Conservation (phyloP, 257 asterid genomes). For the Plantago elongata region DNA sequence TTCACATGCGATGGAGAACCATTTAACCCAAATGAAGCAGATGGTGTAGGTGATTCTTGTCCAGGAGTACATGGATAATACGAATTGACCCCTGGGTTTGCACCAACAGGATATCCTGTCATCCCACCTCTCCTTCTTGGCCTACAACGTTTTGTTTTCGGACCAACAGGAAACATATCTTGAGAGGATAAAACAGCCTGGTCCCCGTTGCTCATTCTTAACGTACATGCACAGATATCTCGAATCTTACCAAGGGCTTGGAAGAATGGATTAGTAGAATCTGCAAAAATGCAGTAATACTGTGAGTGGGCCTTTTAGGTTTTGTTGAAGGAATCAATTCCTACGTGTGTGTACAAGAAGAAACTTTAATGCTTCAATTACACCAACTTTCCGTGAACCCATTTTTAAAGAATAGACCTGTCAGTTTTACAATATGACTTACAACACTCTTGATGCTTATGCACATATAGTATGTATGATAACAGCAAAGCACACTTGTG, state of each 20-base stretch:
- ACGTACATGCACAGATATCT: slow-evolving; percentile 41
- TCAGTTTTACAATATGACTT: too few relatives aligned
- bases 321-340: slow-evolving; percentile 1
- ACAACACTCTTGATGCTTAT: too few relatives aligned
- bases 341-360: not conserved
- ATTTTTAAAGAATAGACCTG: too few relatives aligned
- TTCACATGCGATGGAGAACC: slow-evolving; percentile 34
- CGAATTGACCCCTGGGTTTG: slow-evolving; percentile 22
- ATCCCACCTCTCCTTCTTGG: slow-evolving; percentile 50
- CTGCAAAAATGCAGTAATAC: slow-evolving; percentile 29
- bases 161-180: slow-evolving; percentile 34
- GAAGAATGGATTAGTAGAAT: slow-evolving; percentile 26
- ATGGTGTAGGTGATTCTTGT: slow-evolving; percentile 43
- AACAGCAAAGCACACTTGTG: too few relatives aligned
- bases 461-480: too few relatives aligned
- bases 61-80: slow-evolving; percentile 30
- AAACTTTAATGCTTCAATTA: not conserved
- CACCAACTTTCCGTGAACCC: too few relatives aligned
- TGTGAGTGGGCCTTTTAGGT: not conserved
- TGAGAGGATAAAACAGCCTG: slow-evolving; percentile 24
- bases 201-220: slow-evolving; percentile 35
- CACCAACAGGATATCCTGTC: slow-evolving; percentile 31
- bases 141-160: slow-evolving; percentile 48
- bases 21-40: slow-evolving; percentile 34
- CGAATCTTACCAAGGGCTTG: slow-evolving; percentile 55